Conservation (phyloP, 176 grass and related monocot genomes). For the Bolboschoenus planiculmis region DNA sequence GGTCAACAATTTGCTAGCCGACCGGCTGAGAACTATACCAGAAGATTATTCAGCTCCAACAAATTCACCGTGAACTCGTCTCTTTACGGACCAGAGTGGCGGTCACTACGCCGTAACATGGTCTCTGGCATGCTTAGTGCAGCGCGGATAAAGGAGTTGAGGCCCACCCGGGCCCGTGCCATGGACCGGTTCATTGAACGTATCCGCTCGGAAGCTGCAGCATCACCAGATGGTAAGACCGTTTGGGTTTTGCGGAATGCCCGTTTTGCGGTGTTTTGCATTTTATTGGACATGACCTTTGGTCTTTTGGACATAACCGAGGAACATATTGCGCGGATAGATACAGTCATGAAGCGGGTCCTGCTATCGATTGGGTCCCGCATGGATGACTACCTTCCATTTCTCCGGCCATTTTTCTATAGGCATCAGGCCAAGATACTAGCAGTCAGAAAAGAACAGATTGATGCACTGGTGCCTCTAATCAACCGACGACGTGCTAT, state of each 20-base stretch:
- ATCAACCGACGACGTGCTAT: conserved; percentile 58
- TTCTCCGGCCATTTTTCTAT: conserved; percentile 57
- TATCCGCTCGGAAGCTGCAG: conserved; percentile 50
- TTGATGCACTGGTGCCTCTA: conserved; percentile 58
- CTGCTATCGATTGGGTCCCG: conserved; percentile 45
- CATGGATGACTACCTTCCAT: conserved; percentile 94
- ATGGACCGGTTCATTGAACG: conserved; percentile 76
- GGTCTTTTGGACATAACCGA: conserved; percentile 71
- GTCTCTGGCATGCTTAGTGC: conserved; percentile 87
- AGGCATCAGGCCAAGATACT: conserved; percentile 38
- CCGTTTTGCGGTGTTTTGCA: conserved; percentile 85
- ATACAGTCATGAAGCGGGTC: conserved; percentile 84
- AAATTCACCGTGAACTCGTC: conserved; percentile 93
- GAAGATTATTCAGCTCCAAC: conserved; percentile 76
- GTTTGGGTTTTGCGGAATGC: conserved; percentile 80
- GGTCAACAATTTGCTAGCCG: conserved; percentile 58
- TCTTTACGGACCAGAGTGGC: conserved; percentile 73
- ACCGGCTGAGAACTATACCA: conserved; percentile 55
- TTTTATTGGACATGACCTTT: conserved; percentile 87
- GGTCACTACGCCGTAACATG: conserved; percentile 82
- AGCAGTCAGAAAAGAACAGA: conserved; percentile 62
- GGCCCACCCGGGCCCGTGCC: conserved; percentile 37
- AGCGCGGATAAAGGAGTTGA: conserved; percentile 56
- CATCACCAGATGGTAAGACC: conserved; percentile 36
- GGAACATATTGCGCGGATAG: conserved; percentile 45